Conservation (phyloP, 805 yeast species). For the Candida ponderosae region DNA sequence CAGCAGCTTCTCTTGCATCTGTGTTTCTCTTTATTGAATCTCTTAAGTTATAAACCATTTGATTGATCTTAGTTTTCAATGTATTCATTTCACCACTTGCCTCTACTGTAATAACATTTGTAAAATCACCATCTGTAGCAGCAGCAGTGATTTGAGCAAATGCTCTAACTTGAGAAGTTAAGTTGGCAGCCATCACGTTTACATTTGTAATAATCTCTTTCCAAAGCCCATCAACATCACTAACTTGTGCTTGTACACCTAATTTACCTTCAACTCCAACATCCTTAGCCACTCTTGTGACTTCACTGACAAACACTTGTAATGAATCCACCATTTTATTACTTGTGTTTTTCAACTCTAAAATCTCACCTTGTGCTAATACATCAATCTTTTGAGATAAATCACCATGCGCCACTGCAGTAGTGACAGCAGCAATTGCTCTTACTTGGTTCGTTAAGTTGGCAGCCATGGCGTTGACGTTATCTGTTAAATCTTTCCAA, state of each 20-base stretch:
- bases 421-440: slow-evolving; percentile 88
- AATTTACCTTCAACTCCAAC: slow-evolving; percentile 91
- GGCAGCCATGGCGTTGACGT: slow-evolving; percentile 90
- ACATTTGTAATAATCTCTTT: slow-evolving; percentile 87
- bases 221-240: slow-evolving; percentile 89
- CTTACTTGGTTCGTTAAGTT: slow-evolving; percentile 87
- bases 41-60: slow-evolving; percentile 79
- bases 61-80: slow-evolving; percentile 49
- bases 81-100: slow-evolving; percentile 83
- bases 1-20: slow-evolving; percentile 93
- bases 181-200: slow-evolving; percentile 89
- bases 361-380: slow-evolving; percentile 85
- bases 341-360: slow-evolving; percentile 78
- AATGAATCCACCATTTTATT: slow-evolving; percentile 90
- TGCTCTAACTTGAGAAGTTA: slow-evolving; percentile 88
- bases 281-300: slow-evolving; percentile 83
- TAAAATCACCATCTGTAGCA: slow-evolving; percentile 90
- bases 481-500: slow-evolving; percentile 87
- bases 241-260: slow-evolving; percentile 87
- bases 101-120: slow-evolving; percentile 83
- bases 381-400: slow-evolving; percentile 83
- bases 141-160: slow-evolving; percentile 92
- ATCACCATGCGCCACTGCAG: slow-evolving; percentile 92
- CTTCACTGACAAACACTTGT: slow-evolving; percentile 83
- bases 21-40: slow-evolving; percentile 89